phyloP scores from a whole-genome alignment of 768 basidiomycete genomes.

The Lactarius hatsudake region DNA sequence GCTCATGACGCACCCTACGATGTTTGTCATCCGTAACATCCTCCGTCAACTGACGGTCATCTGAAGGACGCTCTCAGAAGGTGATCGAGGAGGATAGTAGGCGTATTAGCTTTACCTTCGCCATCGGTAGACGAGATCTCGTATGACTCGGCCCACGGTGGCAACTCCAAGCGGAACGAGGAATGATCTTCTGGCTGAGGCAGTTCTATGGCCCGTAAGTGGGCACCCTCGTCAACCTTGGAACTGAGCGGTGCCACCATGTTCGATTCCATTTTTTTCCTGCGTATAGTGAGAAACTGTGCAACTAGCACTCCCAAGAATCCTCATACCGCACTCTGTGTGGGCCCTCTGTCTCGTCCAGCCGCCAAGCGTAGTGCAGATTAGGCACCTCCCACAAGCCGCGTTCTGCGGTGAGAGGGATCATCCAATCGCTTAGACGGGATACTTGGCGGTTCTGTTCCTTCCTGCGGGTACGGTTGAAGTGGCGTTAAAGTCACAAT shows the following conservation, averaged over 20 bases:
- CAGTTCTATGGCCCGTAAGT: conserved; percentile 49
- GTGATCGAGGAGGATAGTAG: neutral
- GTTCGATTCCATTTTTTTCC: conserved; percentile 75
- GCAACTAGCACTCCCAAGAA: neutral
- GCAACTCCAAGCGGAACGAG: conserved; percentile 54
- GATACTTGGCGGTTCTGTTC: conserved; percentile 73
- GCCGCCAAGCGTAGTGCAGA: conserved; percentile 56
- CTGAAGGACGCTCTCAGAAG: conserved; percentile 28
- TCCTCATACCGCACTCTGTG: conserved; percentile 69
- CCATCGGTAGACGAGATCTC: conserved; percentile 62
- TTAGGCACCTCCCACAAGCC: conserved; percentile 74
- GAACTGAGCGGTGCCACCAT: conserved; percentile 44
- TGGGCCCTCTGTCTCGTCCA: conserved; percentile 93
- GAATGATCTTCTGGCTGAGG: conserved; percentile 52
- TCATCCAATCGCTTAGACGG: conserved; percentile 56
- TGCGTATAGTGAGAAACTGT: conserved; percentile 32
- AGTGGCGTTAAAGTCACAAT: neutral
- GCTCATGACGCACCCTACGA: conserved; percentile 78
- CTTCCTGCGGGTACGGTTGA: conserved; percentile 46
- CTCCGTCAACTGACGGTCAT: conserved; percentile 58
- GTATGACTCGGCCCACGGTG: conserved; percentile 72
- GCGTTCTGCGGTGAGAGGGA: conserved; percentile 66
- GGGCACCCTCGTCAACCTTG: conserved; percentile 45
- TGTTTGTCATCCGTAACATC: conserved; percentile 88
- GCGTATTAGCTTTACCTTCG: conserved; percentile 45